phyloP scores from a whole-genome alignment of 345 rosid species.

The Brassica napus region Da-Ae NC_063451.1:21593501-21594000 shows the following conservation, averaged over 20 bases:
- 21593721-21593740: neutral
- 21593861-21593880: neutral
- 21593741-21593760: constrained; percentile 14
- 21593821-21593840: constrained; percentile 1
- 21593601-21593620: constrained; percentile 6
- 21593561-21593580: constrained; percentile 38
- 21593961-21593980: constrained; percentile 53
- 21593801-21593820: neutral
- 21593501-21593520: too few relatives aligned
- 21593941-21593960: constrained; percentile 75
- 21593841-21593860: neutral
- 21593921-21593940: constrained; percentile 27
- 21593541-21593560: constrained; percentile 30
- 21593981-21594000: neutral
- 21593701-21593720: constrained; percentile 19
- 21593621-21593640: constrained; percentile 32
- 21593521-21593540: constrained; percentile 30
- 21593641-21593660: constrained; percentile 44
- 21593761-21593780: neutral
- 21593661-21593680: constrained; percentile 37
- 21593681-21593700: constrained; percentile 30
- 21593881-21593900: neutral
- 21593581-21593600: constrained; percentile 39
- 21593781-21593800: neutral
- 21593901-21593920: neutral